These are phyloP conservation scores for Ramaria rubella DNA, from an alignment of 768 basidiomycete species.

Conservation along the genomic window DNA sequence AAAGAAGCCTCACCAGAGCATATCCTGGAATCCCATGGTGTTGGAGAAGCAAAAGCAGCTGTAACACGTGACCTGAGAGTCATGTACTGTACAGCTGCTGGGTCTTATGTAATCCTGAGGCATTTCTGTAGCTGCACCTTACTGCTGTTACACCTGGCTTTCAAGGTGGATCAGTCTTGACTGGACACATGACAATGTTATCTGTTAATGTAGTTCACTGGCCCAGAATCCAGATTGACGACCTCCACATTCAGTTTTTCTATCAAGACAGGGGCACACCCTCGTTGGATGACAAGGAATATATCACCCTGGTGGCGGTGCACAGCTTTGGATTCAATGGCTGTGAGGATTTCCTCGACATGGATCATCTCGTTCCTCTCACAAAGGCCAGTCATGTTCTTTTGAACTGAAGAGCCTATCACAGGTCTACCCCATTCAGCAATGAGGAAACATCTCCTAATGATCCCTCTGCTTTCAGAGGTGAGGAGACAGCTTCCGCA, in stretches of 20 bases:
- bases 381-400: slow-evolving; percentile 26
- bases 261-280: slow-evolving; percentile 7
- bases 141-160: too few relatives aligned
- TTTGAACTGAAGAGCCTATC: slow-evolving; percentile 32
- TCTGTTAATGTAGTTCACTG: too few relatives aligned
- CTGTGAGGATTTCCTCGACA: not conserved
- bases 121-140: too few relatives aligned
- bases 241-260: not conserved
- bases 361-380: slow-evolving; percentile 22
- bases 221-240: slow-evolving; percentile 1
- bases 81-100: too few relatives aligned
- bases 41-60: too few relatives aligned
- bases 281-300: not conserved
- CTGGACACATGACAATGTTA: too few relatives aligned
- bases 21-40: too few relatives aligned
- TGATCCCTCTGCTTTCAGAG: not conserved
- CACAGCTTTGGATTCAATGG: slow-evolving; percentile 1
- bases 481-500: not conserved
- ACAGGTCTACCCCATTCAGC: slow-evolving; percentile 30
- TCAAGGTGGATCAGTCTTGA: too few relatives aligned
- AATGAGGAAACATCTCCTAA: slow-evolving; percentile 19
- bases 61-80: too few relatives aligned
- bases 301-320: slow-evolving; percentile 4
- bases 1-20: too few relatives aligned
- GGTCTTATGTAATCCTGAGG: too few relatives aligned